phyloP scores from a whole-genome alignment of 2,329 filamentous ascomycete species.

The Aurifilum marmelostoma region DNA sequence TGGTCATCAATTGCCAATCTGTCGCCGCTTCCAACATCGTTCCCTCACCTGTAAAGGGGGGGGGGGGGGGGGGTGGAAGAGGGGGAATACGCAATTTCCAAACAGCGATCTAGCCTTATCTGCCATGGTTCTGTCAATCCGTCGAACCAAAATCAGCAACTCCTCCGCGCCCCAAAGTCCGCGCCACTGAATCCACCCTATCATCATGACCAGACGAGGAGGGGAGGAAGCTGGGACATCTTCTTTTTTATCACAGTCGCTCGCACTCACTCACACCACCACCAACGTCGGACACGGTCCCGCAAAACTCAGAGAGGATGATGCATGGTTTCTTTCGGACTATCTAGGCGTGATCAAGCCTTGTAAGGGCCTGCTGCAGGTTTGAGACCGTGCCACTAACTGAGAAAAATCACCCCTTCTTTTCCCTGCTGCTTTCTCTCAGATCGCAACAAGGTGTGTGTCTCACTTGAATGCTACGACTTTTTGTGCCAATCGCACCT shows the following conservation, averaged over 20 bases:
- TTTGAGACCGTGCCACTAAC: constrained; percentile 11
- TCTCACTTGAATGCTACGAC: constrained; percentile 24
- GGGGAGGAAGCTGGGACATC: background rate
- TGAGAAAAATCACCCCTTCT: constrained; percentile 8
- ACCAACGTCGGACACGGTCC: background rate
- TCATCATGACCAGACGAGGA: background rate
- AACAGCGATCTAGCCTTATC: background rate
- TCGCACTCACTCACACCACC: background rate
- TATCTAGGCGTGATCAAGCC: constrained; percentile 29
- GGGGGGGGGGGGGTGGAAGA: too few species aligned
- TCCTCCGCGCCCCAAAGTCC: background rate
- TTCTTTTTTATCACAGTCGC: background rate
- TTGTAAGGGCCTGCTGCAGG: constrained; percentile 21
- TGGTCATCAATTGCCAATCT: constrained; percentile 4
- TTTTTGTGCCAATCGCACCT: constrained; percentile 25
- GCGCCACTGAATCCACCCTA: background rate
- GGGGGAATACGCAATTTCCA: background rate
- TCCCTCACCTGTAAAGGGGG: too few species aligned
- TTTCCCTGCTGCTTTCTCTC: constrained; percentile 13
- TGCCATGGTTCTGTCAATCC: background rate
- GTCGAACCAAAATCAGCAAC: background rate
- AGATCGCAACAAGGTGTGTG: constrained; percentile 11
- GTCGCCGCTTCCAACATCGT: background rate
- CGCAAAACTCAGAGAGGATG: constrained; percentile 15
- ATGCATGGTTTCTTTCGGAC: constrained; percentile 16